These are phyloP conservation scores for Podospora appendiculata DNA, from an alignment of 495 filamentous ascomycete genomes.

Conservation along the genomic window DNA sequence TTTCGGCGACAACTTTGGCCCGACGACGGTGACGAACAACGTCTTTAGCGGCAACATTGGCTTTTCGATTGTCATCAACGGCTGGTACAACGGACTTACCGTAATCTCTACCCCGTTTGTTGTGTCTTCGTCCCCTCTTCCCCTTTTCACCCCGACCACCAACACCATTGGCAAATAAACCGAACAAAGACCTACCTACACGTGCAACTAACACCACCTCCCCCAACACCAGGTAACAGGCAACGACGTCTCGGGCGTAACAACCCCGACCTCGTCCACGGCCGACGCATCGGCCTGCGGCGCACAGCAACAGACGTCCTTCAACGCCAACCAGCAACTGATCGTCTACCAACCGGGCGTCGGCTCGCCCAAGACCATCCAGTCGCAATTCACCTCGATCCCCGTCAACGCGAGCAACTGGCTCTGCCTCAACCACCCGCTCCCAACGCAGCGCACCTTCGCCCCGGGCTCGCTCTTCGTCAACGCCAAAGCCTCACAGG, in stretches of 20 bases:
- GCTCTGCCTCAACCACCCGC: constrained; percentile 7
- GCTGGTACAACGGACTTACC: constrained; percentile 7
- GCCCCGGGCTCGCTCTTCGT: background rate
- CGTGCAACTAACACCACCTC: background rate
- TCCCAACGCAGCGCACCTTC: constrained; percentile 1
- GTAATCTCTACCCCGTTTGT: background rate
- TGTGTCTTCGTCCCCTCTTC: background rate
- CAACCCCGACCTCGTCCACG: background rate
- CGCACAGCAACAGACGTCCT: background rate
- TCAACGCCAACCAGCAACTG: constrained; percentile 6
- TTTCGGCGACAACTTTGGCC: constrained; percentile 4
- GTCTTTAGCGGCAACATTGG: constrained; percentile 8
- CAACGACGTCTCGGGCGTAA: constrained; percentile 1
- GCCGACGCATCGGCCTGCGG: background rate
- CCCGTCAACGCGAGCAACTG: constrained; percentile 8
- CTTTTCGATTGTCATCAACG: constrained; percentile 10
- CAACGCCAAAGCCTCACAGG: background rate
- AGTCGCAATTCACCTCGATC: constrained; percentile 3
- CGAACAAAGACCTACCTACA: too few species aligned
- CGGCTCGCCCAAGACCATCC: background rate
- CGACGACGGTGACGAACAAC: constrained; percentile 8
- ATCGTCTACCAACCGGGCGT: constrained; percentile 6
- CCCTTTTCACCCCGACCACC: background rate
- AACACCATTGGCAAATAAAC: too few species aligned
- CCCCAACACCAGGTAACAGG: constrained; percentile 2